Evolutionary conservation across 495 filamentous ascomycete genomes (phyloP).

Genomic region (Penicillium malachiteum): DNA sequence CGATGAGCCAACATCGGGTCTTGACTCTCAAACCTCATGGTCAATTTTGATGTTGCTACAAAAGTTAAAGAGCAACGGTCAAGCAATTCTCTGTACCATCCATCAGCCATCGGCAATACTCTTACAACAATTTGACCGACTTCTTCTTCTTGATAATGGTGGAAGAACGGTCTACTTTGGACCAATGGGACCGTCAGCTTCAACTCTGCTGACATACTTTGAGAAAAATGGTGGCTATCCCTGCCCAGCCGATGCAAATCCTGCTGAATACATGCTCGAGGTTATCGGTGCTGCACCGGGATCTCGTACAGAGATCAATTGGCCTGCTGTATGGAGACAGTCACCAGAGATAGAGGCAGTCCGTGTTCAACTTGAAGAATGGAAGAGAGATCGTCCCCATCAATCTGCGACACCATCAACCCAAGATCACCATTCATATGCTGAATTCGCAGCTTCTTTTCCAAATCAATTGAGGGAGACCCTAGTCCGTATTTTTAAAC

Average conservation of each 20-base stretch:
- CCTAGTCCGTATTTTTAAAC: slow-evolving; percentile 42
- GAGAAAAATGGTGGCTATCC: slow-evolving; percentile 60
- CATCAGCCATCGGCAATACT: slow-evolving; percentile 91
- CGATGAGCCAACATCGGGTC: slow-evolving; percentile 43
- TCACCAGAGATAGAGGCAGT: slow-evolving; percentile 62
- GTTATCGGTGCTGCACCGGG: slow-evolving; percentile 79
- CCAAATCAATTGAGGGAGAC: slow-evolving; percentile 42
- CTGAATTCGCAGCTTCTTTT: slow-evolving; percentile 49
- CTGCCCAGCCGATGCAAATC: slow-evolving; percentile 67
- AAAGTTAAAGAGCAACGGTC: slow-evolving; percentile 78
- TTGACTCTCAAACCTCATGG: slow-evolving; percentile 68
- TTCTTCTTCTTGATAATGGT: slow-evolving; percentile 75
- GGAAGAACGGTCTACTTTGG: slow-evolving; percentile 70
- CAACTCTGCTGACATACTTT: slow-evolving; percentile 70
- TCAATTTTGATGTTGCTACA: slow-evolving; percentile 74
- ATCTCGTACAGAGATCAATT: slow-evolving; percentile 56
- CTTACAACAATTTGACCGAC: slow-evolving; percentile 85
- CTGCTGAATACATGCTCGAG: slow-evolving; percentile 87
- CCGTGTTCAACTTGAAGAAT: slow-evolving; percentile 52
- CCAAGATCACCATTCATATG: slow-evolving; percentile 35
- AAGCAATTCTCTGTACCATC: slow-evolving; percentile 92
- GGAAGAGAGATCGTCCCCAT: neutral
- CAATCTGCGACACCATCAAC: neutral
- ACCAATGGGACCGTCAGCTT: slow-evolving; percentile 71
- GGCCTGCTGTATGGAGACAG: slow-evolving; percentile 67